Percentiles rank a stretch among this genome's conserved stretches.
phyloP scores from a whole-genome alignment of 495 filamentous ascomycete species.

The Neurospora terricola region DNA sequence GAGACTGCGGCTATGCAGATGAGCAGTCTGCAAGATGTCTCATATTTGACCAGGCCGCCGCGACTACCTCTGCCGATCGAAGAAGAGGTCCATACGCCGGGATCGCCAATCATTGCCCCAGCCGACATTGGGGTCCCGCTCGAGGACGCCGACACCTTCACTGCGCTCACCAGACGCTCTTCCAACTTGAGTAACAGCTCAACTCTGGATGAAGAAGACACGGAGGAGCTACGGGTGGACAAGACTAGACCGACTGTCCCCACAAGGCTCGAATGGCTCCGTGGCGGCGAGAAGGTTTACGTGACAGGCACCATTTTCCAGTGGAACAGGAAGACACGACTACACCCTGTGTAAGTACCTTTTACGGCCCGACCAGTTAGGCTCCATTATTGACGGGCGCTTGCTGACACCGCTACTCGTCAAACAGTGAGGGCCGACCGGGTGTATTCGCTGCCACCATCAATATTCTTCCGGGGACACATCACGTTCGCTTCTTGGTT shows the following conservation, averaged over 20 bases:
- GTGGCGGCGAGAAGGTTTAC: slow-evolving; percentile 76
- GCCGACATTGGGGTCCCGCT: slow-evolving; percentile 46
- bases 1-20: slow-evolving; percentile 25
- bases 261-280: slow-evolving; percentile 72
- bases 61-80: slow-evolving; percentile 86
- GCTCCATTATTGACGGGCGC: background rate
- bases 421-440: slow-evolving; percentile 39
- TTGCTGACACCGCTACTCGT: slow-evolving; percentile 9
- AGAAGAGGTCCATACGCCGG: slow-evolving; percentile 74
- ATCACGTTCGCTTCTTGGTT: slow-evolving; percentile 93
- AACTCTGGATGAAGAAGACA: slow-evolving; percentile 70
- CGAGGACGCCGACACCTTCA: slow-evolving; percentile 34
- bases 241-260: slow-evolving; percentile 59
- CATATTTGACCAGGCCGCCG: slow-evolving; percentile 63
- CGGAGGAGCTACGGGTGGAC: slow-evolving; percentile 64
- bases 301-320: slow-evolving; percentile 94
- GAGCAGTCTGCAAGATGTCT: slow-evolving; percentile 43
- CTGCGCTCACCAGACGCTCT: slow-evolving; percentile 40
- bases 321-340: slow-evolving; percentile 84
- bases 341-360: slow-evolving; percentile 68
- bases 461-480: slow-evolving; percentile 80
- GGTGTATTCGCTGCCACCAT: slow-evolving; percentile 62
- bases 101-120: slow-evolving; percentile 71
- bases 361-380: background rate
- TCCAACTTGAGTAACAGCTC: slow-evolving; percentile 55